phyloP scores from a whole-genome alignment of 352 stramenopile genomes.

The Phytophthora kernoviae region DNA sequence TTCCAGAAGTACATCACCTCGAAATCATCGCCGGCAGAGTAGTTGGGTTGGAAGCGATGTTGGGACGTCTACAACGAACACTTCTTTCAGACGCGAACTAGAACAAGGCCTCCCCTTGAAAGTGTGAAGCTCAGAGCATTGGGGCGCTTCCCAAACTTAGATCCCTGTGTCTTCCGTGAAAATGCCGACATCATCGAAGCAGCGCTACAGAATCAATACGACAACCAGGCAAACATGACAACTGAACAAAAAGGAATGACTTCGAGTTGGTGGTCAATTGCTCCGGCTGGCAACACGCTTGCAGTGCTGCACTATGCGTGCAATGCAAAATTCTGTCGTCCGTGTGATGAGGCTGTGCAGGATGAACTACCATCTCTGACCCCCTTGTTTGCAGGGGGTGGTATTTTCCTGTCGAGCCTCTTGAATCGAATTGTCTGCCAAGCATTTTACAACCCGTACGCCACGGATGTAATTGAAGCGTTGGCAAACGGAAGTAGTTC shows the following conservation, averaged over 20 bases:
- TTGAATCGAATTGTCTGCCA: conserved; percentile 75
- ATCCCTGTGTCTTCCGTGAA: conserved; percentile 52
- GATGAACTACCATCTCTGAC: conserved; percentile 61
- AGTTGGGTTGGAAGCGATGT: conserved; percentile 21
- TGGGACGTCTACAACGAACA: conserved; percentile 1
- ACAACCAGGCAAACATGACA: conserved; percentile 17
- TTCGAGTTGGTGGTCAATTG: not conserved
- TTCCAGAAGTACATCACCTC: conserved; percentile 13
- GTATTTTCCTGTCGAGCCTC: conserved; percentile 58
- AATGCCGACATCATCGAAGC: conserved; percentile 38
- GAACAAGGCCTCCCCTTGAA: conserved; percentile 62
- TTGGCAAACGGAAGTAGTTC: conserved; percentile 43
- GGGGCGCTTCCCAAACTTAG: conserved; percentile 55
- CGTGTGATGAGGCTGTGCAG: conserved; percentile 46
- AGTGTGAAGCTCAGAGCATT: conserved; percentile 60
- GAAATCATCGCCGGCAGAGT: conserved; percentile 15
- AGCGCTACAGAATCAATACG: conserved; percentile 37
- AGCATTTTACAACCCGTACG: conserved; percentile 84
- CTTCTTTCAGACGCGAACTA: conserved; percentile 45
- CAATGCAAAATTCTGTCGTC: conserved; percentile 60
- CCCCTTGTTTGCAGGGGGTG: conserved; percentile 57
- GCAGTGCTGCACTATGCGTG: conserved; percentile 48
- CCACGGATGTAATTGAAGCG: conserved; percentile 61
- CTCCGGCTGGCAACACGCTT: conserved; percentile 32
- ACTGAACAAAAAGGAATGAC: conserved; percentile 10